These are phyloP conservation scores for Colletotrichum salicis DNA, from an alignment of 2,329 filamentous ascomycete genomes.

Conservation along the genomic window DNA sequence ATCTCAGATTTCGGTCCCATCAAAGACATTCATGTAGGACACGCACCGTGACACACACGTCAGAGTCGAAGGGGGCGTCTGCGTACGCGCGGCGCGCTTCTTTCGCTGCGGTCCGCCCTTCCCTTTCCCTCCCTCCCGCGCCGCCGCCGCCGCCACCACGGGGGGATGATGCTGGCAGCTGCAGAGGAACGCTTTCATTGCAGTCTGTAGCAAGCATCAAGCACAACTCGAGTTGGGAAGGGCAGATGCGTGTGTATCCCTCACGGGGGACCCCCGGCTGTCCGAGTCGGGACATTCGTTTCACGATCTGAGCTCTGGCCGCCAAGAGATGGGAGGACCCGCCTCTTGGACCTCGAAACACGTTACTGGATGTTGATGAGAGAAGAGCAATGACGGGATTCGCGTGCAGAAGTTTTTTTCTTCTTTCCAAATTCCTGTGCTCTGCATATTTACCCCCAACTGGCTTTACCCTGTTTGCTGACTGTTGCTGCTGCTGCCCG, in stretches of 20 bases:
- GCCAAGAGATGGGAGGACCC: conserved; percentile 34
- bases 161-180: neutral
- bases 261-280: conserved; percentile 11
- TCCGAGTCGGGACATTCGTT: conserved; percentile 33
- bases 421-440: neutral
- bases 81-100: neutral
- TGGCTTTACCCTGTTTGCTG: neutral
- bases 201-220: neutral
- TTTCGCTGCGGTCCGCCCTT: conserved; percentile 14
- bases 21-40: neutral
- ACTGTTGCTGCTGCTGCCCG: neutral
- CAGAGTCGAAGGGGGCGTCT: conserved; percentile 1
- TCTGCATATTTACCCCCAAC: neutral
- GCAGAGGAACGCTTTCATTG: neutral
- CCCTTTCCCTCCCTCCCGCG: conserved; percentile 4
- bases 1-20: neutral
- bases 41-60: neutral
- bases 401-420: neutral
- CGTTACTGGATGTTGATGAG: neutral
- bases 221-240: neutral
- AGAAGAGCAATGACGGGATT: conserved; percentile 19
- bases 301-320: conserved; percentile 34
- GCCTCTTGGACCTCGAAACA: conserved; percentile 33
- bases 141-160: neutral
- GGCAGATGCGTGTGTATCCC: neutral